Conservation (phyloP, 1,139 yeast species). For the Hyphopichia wangnamkhiaoensis region DNA sequence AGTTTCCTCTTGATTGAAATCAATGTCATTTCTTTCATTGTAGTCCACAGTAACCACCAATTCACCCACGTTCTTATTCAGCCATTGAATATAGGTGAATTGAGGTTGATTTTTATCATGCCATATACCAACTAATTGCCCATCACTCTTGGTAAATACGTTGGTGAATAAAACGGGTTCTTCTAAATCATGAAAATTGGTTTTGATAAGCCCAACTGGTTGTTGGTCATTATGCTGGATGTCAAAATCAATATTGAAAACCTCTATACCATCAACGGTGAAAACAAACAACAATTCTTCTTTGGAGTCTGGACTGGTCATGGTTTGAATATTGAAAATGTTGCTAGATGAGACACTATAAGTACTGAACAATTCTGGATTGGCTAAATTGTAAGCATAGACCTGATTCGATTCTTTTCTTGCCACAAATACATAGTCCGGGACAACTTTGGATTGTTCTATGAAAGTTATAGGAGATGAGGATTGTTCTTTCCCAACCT, state of each 20-base stretch:
- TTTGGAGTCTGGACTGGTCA: background rate
- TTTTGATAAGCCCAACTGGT: slow-evolving; percentile 12
- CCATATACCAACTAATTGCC: slow-evolving; percentile 31
- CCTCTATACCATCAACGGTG: slow-evolving; percentile 19
- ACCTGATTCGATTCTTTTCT: slow-evolving; percentile 6
- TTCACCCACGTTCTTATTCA: slow-evolving; percentile 15
- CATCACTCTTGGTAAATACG: slow-evolving; percentile 9
- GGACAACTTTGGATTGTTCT: slow-evolving; percentile 9
- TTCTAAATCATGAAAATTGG: slow-evolving; percentile 9
- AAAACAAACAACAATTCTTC: slow-evolving; percentile 15
- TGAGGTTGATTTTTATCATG: slow-evolving; percentile 34
- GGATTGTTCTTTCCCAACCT: background rate
- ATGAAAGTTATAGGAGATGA: slow-evolving; percentile 5
- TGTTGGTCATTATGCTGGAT: slow-evolving; percentile 5
- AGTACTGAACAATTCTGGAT: slow-evolving; percentile 5
- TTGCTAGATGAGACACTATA: slow-evolving; percentile 7
- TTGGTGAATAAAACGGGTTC: slow-evolving; percentile 13
- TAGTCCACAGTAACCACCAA: slow-evolving; percentile 17
- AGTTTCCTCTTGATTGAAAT: slow-evolving; percentile 5
- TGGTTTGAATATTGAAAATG: slow-evolving; percentile 6
- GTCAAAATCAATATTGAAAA: slow-evolving; percentile 13
- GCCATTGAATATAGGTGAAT: slow-evolving; percentile 21
- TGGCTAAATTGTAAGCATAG: slow-evolving; percentile 9
- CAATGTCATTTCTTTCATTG: slow-evolving; percentile 11
- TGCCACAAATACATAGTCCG: slow-evolving; percentile 9